These are phyloP conservation scores for Paecilomyces variotii DNA, from an alignment of 2,329 filamentous ascomycete genomes.

Conservation along the genomic window DNA sequence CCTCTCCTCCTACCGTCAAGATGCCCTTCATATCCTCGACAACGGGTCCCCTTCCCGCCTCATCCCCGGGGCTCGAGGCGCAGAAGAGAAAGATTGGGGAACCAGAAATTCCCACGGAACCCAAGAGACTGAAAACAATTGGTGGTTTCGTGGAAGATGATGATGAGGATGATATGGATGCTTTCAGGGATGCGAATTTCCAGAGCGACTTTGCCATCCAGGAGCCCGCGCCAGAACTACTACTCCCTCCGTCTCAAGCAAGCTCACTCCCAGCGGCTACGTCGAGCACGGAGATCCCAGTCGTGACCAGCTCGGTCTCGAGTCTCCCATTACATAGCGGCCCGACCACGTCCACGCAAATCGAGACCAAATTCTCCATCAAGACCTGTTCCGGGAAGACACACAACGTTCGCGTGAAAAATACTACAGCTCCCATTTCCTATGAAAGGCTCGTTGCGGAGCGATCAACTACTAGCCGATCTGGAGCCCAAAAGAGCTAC, in stretches of 20 bases:
- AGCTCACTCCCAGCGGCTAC: background rate
- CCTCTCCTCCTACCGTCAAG: conserved; percentile 23
- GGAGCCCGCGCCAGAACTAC: conserved; percentile 13
- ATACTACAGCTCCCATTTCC: conserved; percentile 26
- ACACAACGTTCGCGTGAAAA: conserved; percentile 36
- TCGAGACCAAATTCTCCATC: conserved; percentile 22
- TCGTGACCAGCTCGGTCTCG: conserved; percentile 1
- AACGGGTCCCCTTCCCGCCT: conserved; percentile 26
- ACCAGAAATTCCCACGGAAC: conserved; percentile 18
- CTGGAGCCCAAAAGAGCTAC: conserved; percentile 57
- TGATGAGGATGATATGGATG: conserved; percentile 26
- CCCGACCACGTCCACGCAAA: conserved; percentile 7
- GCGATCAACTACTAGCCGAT: conserved; percentile 43
- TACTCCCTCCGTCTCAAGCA: conserved; percentile 9
- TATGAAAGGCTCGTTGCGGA: conserved; percentile 49
- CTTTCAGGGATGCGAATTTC: conserved; percentile 21
- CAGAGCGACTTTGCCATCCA: conserved; percentile 23
- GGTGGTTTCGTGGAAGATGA: conserved; percentile 37
- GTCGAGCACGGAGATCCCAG: background rate
- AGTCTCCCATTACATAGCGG: background rate
- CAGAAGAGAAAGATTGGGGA: conserved; percentile 34
- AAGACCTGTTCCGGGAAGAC: conserved; percentile 43
- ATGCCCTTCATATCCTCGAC: conserved; percentile 39
- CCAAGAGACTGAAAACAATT: conserved; percentile 34
- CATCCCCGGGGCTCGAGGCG: conserved; percentile 23